These are phyloP conservation scores for Magnusiomyces clavatus DNA, from an alignment of 1,139 yeast species.

Conservation along the genomic window DNA sequence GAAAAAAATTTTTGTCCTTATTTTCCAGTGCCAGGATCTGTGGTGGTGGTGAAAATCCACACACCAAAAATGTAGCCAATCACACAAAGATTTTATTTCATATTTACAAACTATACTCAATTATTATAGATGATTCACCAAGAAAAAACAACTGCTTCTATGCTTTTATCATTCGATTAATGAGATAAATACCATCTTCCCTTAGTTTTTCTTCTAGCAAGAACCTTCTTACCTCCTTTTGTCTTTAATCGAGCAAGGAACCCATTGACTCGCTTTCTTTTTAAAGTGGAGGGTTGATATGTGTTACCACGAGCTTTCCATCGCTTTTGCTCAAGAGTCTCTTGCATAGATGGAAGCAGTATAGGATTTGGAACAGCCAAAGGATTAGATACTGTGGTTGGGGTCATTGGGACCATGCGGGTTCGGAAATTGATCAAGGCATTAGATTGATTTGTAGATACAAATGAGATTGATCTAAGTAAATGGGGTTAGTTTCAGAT, in stretches of 20 bases:
- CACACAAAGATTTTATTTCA: too few relatives aligned
- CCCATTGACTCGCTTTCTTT: constrained; percentile 85
- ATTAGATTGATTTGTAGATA: constrained; percentile 15
- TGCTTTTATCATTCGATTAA: constrained; percentile 24
- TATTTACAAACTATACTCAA: too few relatives aligned
- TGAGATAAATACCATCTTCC: constrained; percentile 94
- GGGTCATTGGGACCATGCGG: constrained; percentile 6
- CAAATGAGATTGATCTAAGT: constrained; percentile 12
- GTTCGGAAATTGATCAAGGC: constrained; percentile 17
- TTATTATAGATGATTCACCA: too few relatives aligned
- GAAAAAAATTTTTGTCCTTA: too few relatives aligned
- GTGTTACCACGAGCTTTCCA: constrained; percentile 91
- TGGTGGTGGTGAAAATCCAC: too few relatives aligned
- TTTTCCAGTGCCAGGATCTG: too few relatives aligned
- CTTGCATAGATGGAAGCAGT: constrained; percentile 9
- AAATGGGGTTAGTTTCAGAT: not conserved
- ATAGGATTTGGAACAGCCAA: constrained; percentile 11
- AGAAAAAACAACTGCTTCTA: too few relatives aligned
- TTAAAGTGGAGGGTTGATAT: constrained; percentile 86
- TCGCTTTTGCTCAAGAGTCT: constrained; percentile 38
- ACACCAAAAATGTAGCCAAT: too few relatives aligned
- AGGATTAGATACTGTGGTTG: constrained; percentile 10
- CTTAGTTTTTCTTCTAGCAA: constrained; percentile 72
- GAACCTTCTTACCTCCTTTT: constrained; percentile 70
- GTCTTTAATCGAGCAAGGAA: constrained; percentile 80